Base-by-base conservation (phyloP, 2,329 filamentous ascomycete genomes). In the Esteya vermicola region DNA sequence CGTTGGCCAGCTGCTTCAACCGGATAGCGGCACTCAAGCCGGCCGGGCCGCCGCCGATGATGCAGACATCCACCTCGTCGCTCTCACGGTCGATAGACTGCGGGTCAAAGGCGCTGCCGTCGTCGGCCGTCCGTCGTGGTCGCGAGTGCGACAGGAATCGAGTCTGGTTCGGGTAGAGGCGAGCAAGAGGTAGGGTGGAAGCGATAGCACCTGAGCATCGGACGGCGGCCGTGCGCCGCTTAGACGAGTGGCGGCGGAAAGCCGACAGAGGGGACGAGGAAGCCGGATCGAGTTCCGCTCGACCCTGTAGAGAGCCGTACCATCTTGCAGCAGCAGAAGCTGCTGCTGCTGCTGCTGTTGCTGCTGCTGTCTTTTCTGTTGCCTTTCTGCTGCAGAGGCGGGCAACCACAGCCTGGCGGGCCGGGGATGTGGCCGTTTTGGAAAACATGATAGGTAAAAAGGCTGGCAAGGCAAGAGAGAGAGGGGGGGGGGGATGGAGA, bases 41-140 rank as follows among this genome's bases (percentile, higher is more conserved):
- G 39, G 91, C 85, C 39, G 91, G 91, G n/a, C 91, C 89, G 58
- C 85, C 91, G 54, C 91, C 91, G 40, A 98, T 77, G 53, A 98
- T 96, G 61, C 86, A 93, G 23, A 98, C 88, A 60, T 98, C 91
- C 23, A 98, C 91, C 62, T 91, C 67, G 54, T 98, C 91, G 40
- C 77, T 82, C 59, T 96, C 91, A 48, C 91, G 80, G 48, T 96
- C 89, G 43, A 88, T 67, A 41, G 59, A 62, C 20, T 64, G 60
- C 9, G 79, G 79, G 54, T 86, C 78, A 50, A 85, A 83, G 41
- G 64, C 54, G 27, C 75, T 72, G 42, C 74, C 64, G 21, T 48
- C 55, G 36, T 53, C 56, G 36, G 52, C 55, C 20, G n/a, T n/a
- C n/a, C n/a, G n/a, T n/a, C n/a, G n/a, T n/a, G 40, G 20, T 36